Evolutionary conservation across 306 rosid species (phyloP).

Genomic region (Vachellia pachyceras): DNA sequence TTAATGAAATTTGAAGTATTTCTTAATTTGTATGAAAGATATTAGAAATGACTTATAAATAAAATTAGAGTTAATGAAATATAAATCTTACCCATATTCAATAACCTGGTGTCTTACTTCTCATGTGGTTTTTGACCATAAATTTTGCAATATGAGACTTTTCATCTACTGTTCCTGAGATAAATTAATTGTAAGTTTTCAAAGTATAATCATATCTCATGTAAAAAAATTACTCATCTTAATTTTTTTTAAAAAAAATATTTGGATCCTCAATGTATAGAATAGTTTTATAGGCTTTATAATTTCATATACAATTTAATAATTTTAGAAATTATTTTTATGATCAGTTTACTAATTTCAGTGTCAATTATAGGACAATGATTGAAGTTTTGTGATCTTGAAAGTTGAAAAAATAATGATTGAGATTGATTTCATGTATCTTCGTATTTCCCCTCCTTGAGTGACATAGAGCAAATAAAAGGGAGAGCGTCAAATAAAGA

Average conservation of each 20-base stretch:
- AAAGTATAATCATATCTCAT: not conserved
- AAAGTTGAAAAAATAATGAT: constrained; percentile 8
- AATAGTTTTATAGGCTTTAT: not conserved
- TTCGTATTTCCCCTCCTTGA: not conserved
- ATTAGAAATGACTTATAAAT: no score
- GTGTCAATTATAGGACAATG: not conserved
- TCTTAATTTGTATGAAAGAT: no score
- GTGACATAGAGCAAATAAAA: not conserved
- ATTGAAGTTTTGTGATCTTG: not conserved
- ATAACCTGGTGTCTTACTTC: no score
- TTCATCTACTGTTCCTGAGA: no score
- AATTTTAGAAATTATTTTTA: not conserved
- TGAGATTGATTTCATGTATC: not conserved
- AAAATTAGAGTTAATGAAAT: no score
- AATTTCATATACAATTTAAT: not conserved
- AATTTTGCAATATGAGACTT: no score
- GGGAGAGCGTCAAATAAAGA: constrained; percentile 16
- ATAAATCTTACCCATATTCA: no score
- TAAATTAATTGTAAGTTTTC: not conserved
- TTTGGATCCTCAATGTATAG: no score
- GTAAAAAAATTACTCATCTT: no score
- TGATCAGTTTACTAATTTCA: not conserved
- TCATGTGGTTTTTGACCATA: no score
- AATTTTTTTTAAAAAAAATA: no score
- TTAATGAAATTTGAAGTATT: no score